These are phyloP conservation scores for Ligustrum vulgare DNA, from an alignment of 257 asterid genomes.

Conservation along the genomic window DNA sequence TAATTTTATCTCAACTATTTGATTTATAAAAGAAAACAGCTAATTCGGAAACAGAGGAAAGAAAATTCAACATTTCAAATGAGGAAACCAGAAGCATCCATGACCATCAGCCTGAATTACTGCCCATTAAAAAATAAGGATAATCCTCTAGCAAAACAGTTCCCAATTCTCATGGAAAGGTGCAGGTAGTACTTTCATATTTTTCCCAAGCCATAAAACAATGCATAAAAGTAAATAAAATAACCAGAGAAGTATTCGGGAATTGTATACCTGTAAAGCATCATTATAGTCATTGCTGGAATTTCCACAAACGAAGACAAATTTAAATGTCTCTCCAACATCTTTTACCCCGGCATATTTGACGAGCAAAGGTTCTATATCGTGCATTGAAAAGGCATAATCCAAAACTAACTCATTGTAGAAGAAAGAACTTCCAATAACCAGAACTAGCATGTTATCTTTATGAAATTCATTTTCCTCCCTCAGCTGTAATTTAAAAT, in stretches of 20 bases:
- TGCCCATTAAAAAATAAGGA: not conserved
- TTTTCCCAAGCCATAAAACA: conserved; percentile 8
- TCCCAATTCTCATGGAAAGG: conserved; percentile 7
- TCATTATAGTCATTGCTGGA: conserved; percentile 70
- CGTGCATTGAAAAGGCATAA: conserved; percentile 72
- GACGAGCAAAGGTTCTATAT: conserved; percentile 72
- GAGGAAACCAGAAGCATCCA: conserved; percentile 13
- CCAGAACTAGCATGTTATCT: conserved; percentile 74
- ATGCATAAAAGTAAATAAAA: conserved; percentile 12
- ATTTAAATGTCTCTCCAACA: conserved; percentile 55
- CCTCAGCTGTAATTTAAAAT: conserved; percentile 74
- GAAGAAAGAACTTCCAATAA: conserved; percentile 88
- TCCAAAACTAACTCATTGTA: conserved; percentile 79
- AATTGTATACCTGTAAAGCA: conserved; percentile 68
- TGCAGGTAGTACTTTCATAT: not conserved
- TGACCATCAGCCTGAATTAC: conserved; percentile 10
- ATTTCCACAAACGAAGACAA: conserved; percentile 78
- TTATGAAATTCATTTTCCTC: conserved; percentile 65
- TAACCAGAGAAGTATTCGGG: conserved; percentile 6
- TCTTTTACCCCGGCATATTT: conserved; percentile 63
- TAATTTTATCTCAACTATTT: conserved; percentile 13
- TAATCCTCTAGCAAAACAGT: conserved; percentile 9
- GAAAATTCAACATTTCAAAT: conserved; percentile 15
- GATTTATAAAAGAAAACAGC: conserved; percentile 15
- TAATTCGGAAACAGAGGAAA: not conserved